These are phyloP conservation scores for Marasmius sp. DNA, from an alignment of 1,284 basidiomycete genomes.

Conservation along the genomic window DNA sequence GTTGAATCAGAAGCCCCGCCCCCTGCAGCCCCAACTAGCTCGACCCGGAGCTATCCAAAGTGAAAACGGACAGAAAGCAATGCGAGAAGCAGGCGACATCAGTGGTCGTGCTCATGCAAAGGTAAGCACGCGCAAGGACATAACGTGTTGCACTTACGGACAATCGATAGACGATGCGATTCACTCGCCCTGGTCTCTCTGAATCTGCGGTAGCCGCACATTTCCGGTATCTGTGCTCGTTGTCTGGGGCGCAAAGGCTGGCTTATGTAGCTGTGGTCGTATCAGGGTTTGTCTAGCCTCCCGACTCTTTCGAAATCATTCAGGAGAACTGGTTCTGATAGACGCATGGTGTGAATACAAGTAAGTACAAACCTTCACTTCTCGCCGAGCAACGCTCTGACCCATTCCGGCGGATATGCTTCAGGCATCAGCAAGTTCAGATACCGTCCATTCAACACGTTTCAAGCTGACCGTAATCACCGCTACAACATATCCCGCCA, in stretches of 20 bases:
- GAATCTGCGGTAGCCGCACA: constrained; percentile 81
- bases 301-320: neutral
- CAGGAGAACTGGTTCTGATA: constrained; percentile 81
- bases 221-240: constrained; percentile 84
- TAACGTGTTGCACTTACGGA: constrained; percentile 3
- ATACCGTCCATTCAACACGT: constrained; percentile 2
- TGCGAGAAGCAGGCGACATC: constrained; percentile 75
- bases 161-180: constrained; percentile 74
- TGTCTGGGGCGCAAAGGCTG: constrained; percentile 78
- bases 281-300: constrained; percentile 65
- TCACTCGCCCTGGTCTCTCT: constrained; percentile 67
- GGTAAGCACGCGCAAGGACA: constrained; percentile 37
- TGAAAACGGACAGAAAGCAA: constrained; percentile 62
- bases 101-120: constrained; percentile 77
- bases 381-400: neutral
- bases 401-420: constrained; percentile 75
- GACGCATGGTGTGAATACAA: constrained; percentile 92
- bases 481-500: constrained; percentile 89
- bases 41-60: constrained; percentile 73
- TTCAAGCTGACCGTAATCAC: constrained; percentile 11
- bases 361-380: constrained; percentile 40
- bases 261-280: constrained; percentile 96
- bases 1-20: constrained; percentile 46
- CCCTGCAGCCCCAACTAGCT: constrained; percentile 63
- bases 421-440: constrained; percentile 83